Base-by-base conservation (phyloP, 768 basidiomycete species). In the Thelephora aurantiotincta region DNA sequence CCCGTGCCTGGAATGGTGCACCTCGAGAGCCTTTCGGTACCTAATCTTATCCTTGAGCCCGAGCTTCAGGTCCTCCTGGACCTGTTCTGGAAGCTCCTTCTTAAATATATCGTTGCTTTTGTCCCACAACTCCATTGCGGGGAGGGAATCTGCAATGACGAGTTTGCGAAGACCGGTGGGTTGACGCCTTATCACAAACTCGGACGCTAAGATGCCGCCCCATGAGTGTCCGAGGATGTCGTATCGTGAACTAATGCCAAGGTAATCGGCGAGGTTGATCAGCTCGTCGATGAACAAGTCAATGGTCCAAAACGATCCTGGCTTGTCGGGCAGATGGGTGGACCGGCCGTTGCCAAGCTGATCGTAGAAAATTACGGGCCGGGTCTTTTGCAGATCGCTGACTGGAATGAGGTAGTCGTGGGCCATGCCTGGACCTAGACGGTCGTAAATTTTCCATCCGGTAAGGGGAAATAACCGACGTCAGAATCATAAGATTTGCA, bases 201-300 rank as follows among this genome's bases (percentile, higher is more conserved):
- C 65, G 5, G 61, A 51, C 0, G 62, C 73, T 7, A 78, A 62
- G 60, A 74, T 74, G 1, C 70, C 75, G 11, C 77, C 78, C 76
- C 76, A 77, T 4, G 73, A 76, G 43, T 78, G 77, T 0, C 78
- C 78, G 1, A 69, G 51, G 1, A 78, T 54, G 51, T 69, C 64
- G 55, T 68, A 78, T n/a, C 56, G 51, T 5, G 57, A 53, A 7
- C 56, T 37, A 49, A 77, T 66, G 0, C 60, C 64, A 16, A 79
- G 60, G 18, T 70, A 52, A 3, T 52, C 41, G 19, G 78, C 46
- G 7, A 79, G 52, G 46, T 74, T 76, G 22, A 66, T 64, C 33
- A 80, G 69, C 61, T 80, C 73, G 36, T 69, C 69, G 46, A 73
- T 56, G 61, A 75, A 78, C 2, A 79, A 66, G 6, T 71, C 65